These are phyloP conservation scores for Chlorella sorokiniana DNA, from an alignment of 139 green algal genomes.

Conservation along the genomic window DNA sequence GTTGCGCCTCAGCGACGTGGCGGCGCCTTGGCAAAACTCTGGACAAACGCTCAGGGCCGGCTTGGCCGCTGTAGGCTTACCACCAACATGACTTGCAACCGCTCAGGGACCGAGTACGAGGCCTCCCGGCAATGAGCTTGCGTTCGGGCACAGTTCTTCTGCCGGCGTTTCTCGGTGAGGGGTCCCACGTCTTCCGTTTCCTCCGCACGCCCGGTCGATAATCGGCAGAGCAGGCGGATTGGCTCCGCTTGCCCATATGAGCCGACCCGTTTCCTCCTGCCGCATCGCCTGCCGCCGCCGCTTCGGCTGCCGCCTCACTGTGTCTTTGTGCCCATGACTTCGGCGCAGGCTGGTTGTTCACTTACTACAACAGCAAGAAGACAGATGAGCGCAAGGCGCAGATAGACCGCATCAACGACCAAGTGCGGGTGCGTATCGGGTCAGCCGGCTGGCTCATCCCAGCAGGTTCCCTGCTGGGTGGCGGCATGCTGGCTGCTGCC, in stretches of 20 bases:
- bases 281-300: background rate
- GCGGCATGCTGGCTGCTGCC: too few relatives aligned
- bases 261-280: too few relatives aligned
- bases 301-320: background rate
- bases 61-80: too few relatives aligned
- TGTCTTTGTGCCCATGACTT: background rate
- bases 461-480: background rate
- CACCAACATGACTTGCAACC: too few relatives aligned
- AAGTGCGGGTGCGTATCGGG: conserved; percentile 53
- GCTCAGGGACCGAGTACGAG: background rate
- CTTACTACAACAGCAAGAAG: conserved; percentile 81
- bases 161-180: background rate
- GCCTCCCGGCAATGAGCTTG: background rate
- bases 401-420: conserved; percentile 87
- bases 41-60: too few relatives aligned
- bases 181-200: too few relatives aligned
- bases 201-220: too few relatives aligned
- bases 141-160: background rate
- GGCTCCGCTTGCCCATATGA: background rate
- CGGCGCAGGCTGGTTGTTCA: conserved; percentile 77
- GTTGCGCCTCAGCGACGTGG: too few relatives aligned
- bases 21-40: too few relatives aligned
- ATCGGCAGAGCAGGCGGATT: background rate
- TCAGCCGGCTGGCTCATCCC: background rate
- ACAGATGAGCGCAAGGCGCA: conserved; percentile 81